Evolutionary conservation across 495 filamentous ascomycete genomes (phyloP), one percentile per base, ranked within the genome.

Genomic region (Daldinia childiae): DNA sequence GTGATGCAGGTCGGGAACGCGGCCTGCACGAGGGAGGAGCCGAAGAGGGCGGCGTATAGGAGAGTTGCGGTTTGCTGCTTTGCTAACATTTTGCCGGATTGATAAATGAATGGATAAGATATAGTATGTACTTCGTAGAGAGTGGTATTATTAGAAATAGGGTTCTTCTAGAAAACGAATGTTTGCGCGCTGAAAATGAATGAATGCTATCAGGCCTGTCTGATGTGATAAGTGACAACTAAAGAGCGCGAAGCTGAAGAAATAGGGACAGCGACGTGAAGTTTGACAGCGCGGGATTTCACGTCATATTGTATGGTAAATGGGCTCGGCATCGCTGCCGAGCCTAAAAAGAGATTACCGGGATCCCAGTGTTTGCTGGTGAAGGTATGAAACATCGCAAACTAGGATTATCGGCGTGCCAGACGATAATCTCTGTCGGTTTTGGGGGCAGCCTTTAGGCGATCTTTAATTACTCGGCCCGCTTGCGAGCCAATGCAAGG

Each of bases 1-100:
- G 72, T 65, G 12, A 82, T 71, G 68, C 80, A 78, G 1, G 63
- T 56, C n/a, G 73, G 71, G 34, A 73, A 70, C 48, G 65, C 68
- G 61, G 65, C 64, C 45, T 72, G 62, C 67, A 36, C 54, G 17
- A 65, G 38, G 62, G 68, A 55, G 65, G 75, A 77, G 63, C 74
- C 74, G 38, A 77, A 58, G n/a, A 75, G 72, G 34, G 74, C 66
- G 43, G 72, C 64, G 34, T 68, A 64, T 3, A 79, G 43, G 45
- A 76, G 39, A 38, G 69, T 34, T 27, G 68, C 56, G 17, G 67
- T 70, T 60, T 79, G 69, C 59, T 74, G 71, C 24, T 62, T 63
- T 3, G 78, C 57, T 52, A 77, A 62, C 71, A 73, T 75, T 26
- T 68, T 69, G 64, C 36, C 38, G 15, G 26, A 55, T 41, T 36